These are phyloP conservation scores for Tilletia setariae DNA, from an alignment of 1,284 basidiomycete species.

Conservation along the genomic window DNA sequence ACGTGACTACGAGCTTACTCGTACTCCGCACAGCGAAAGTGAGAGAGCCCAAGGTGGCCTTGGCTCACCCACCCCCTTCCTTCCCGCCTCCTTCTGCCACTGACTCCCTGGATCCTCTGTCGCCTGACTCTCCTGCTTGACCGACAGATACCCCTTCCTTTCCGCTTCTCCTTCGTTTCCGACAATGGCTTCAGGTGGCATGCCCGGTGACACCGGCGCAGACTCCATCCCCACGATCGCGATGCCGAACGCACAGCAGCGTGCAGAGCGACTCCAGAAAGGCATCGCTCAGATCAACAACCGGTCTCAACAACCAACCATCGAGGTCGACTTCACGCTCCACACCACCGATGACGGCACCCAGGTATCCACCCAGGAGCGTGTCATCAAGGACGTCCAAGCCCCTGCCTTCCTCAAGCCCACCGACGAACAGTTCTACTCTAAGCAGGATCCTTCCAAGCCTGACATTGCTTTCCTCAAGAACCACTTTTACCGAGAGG, in stretches of 20 bases:
- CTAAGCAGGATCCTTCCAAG: slow-evolving; percentile 47
- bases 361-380: slow-evolving; percentile 55
- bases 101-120: too few relatives aligned
- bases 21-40: too few relatives aligned
- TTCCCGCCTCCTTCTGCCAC: too few relatives aligned
- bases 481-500: slow-evolving; percentile 98
- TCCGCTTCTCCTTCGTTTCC: too few relatives aligned
- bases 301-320: slow-evolving; percentile 32
- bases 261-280: slow-evolving; percentile 8
- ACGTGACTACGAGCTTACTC: too few relatives aligned
- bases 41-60: too few relatives aligned
- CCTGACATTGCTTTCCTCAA: slow-evolving; percentile 86
- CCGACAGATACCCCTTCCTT: too few relatives aligned
- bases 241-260: slow-evolving; percentile 5
- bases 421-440: slow-evolving; percentile 80
- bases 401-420: slow-evolving; percentile 78
- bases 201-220: too few relatives aligned
- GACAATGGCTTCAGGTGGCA: too few relatives aligned
- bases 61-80: too few relatives aligned
- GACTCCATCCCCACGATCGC: neutral
- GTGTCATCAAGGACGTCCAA: slow-evolving; percentile 56
- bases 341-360: slow-evolving; percentile 57
- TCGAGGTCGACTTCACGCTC: slow-evolving; percentile 56
- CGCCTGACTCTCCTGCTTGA: too few relatives aligned
- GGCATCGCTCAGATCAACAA: slow-evolving; percentile 39